Conservation (phyloP, 352 stramenopile species). For the Phytophthora brassicae region DNA sequence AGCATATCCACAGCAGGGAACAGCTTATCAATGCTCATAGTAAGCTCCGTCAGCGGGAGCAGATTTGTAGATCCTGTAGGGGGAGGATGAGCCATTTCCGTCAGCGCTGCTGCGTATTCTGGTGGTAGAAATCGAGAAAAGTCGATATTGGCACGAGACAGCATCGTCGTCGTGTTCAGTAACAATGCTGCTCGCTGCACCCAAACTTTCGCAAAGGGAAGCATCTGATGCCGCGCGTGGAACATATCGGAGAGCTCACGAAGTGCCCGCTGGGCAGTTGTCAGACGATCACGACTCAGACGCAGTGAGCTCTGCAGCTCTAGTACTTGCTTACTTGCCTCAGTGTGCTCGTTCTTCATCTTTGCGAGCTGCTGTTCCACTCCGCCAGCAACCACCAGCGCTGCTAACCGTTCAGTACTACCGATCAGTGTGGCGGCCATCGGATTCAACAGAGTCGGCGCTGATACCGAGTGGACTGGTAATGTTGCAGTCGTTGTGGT, state of each 20-base stretch:
- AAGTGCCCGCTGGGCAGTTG: slow-evolving; percentile 50
- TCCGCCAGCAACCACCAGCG: slow-evolving; percentile 59
- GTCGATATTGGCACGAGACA: slow-evolving; percentile 39
- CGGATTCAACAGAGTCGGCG: slow-evolving; percentile 25
- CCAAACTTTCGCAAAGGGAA: slow-evolving; percentile 63
- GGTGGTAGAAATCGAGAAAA: slow-evolving; percentile 41
- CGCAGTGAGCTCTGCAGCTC: slow-evolving; percentile 69
- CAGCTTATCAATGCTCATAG: slow-evolving; percentile 49
- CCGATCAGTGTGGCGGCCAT: slow-evolving; percentile 36
- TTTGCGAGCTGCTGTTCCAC: slow-evolving; percentile 73
- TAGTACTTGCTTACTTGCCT: slow-evolving; percentile 68
- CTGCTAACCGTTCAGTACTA: slow-evolving; percentile 59
- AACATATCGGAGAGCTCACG: slow-evolving; percentile 63
- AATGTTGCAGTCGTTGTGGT: slow-evolving; percentile 5
- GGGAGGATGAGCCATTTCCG: slow-evolving; percentile 26
- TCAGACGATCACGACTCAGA: slow-evolving; percentile 63
- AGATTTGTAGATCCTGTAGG: slow-evolving; percentile 7
- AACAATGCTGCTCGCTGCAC: slow-evolving; percentile 47
- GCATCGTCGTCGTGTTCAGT: slow-evolving; percentile 47
- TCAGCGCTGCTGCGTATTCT: slow-evolving; percentile 50
- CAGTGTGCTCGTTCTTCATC: slow-evolving; percentile 69
- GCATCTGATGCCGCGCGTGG: slow-evolving; percentile 63
- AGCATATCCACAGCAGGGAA: slow-evolving; percentile 76
- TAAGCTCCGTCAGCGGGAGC: not conserved
- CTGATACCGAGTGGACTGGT: slow-evolving; percentile 1